A percentile compares a stretch with the other conserved stretches of the same genome.
These are phyloP conservation scores for Stemphylium lycopersici DNA, from an alignment of 2,329 filamentous ascomycete species.

Conservation along the genomic window DNA sequence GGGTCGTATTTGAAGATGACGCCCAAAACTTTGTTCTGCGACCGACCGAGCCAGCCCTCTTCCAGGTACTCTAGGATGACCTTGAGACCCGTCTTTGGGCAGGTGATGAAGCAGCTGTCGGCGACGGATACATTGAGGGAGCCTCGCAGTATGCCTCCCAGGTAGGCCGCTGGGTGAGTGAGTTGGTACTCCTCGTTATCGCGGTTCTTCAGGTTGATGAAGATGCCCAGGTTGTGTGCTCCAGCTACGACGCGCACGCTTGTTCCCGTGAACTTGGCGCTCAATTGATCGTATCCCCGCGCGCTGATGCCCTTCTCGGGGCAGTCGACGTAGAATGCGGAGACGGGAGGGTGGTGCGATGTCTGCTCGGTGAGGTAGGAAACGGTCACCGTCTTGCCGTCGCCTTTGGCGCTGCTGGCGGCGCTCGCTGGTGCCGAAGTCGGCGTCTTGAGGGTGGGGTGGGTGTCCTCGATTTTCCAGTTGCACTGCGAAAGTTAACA, in stretches of 20 bases:
- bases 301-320: conserved; percentile 88
- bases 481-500: conserved; percentile 69
- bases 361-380: conserved; percentile 98
- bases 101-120: conserved; percentile 86
- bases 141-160: conserved; percentile 83
- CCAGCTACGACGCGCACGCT: conserved; percentile 90
- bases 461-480: conserved; percentile 87
- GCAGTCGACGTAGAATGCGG: conserved; percentile 92
- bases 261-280: conserved; percentile 96
- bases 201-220: conserved; percentile 80
- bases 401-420: conserved; percentile 44
- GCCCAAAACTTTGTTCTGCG: conserved; percentile 90
- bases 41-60: conserved; percentile 90
- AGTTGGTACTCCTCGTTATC: conserved; percentile 92
- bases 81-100: conserved; percentile 88
- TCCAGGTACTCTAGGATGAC: conserved; percentile 91
- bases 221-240: conserved; percentile 94
- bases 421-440: conserved; percentile 51
- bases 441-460: conserved; percentile 62
- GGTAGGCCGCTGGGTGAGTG: conserved; percentile 89
- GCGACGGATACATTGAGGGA: conserved; percentile 89
- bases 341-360: conserved; percentile 95
- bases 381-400: conserved; percentile 69
- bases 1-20: conserved; percentile 91
- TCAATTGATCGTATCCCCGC: conserved; percentile 92